Conservation (phyloP, 192 early-diverging fungal species). For the Backusella sp. region DNA sequence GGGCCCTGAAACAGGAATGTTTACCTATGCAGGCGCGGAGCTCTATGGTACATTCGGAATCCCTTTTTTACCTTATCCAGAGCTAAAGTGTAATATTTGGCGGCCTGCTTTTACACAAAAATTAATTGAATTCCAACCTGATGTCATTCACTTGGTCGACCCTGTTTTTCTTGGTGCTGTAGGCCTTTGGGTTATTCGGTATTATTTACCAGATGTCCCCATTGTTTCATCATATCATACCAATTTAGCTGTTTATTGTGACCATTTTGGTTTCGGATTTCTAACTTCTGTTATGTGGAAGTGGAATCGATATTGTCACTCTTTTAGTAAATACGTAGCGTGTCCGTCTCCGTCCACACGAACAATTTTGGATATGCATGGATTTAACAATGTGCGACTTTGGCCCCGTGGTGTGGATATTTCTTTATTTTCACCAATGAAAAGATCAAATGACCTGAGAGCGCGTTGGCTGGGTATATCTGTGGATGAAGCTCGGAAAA, state of each 20-base stretch:
- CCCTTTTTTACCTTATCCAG: slow-evolving; percentile 34
- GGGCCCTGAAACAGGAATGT: slow-evolving; percentile 33
- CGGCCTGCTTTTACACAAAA: slow-evolving; percentile 27
- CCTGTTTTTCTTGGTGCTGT: slow-evolving; percentile 32
- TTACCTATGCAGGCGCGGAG: slow-evolving; percentile 22
- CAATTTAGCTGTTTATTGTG: slow-evolving; percentile 32
- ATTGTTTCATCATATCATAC: slow-evolving; percentile 38
- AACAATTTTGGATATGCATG: slow-evolving; percentile 23
- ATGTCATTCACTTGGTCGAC: slow-evolving; percentile 38
- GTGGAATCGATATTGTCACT: slow-evolving; percentile 34
- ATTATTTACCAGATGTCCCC: slow-evolving; percentile 17
- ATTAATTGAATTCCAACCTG: slow-evolving; percentile 26
- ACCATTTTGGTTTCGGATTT: slow-evolving; percentile 34
- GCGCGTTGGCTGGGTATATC: slow-evolving; percentile 20
- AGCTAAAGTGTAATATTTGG: slow-evolving; percentile 35
- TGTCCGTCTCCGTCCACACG: slow-evolving; percentile 30
- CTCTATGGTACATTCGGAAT: slow-evolving; percentile 32
- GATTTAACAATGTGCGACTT: slow-evolving; percentile 22
- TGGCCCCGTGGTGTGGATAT: slow-evolving; percentile 38
- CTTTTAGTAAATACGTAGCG: slow-evolving; percentile 16
- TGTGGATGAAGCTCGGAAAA: slow-evolving; percentile 11
- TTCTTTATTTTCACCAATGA: slow-evolving; percentile 25
- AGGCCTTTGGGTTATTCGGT: neutral
- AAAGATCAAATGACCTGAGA: slow-evolving; percentile 23
- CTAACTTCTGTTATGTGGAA: slow-evolving; percentile 33